These are phyloP conservation scores for Torulaspora microellipsoides DNA, from an alignment of 805 yeast species.

Conservation along the genomic window DNA sequence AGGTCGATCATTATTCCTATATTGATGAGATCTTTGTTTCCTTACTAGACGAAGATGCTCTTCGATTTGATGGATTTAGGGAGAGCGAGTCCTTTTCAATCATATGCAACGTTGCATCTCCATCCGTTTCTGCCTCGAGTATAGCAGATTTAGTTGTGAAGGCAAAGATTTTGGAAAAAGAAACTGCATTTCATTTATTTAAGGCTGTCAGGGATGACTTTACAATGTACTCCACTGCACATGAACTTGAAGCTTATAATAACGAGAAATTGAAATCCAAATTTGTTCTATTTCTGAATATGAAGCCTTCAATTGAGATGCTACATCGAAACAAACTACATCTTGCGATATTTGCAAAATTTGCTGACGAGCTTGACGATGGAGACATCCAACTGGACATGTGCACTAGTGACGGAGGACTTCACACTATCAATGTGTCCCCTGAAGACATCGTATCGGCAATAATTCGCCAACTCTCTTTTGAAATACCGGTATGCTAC, in stretches of 20 bases:
- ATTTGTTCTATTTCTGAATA: slow-evolving; percentile 62
- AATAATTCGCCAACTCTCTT: slow-evolving; percentile 9
- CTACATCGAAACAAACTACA: slow-evolving; percentile 39
- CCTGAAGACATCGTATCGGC: slow-evolving; percentile 15
- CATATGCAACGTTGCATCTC: slow-evolving; percentile 26
- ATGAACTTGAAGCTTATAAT: slow-evolving; percentile 48
- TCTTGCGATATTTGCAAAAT: slow-evolving; percentile 46
- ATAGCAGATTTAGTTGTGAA: slow-evolving; percentile 46
- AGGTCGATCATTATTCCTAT: slow-evolving; percentile 63
- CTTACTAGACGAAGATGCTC: slow-evolving; percentile 31
- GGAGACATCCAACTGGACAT: slow-evolving; percentile 16
- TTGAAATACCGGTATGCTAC: slow-evolving; percentile 19
- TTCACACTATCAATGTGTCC: slow-evolving; percentile 3
- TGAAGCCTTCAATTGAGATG: slow-evolving; percentile 37
- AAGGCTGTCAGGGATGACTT: slow-evolving; percentile 40
- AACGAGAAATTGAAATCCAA: slow-evolving; percentile 57
- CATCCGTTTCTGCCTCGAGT: slow-evolving; percentile 52
- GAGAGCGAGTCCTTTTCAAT: slow-evolving; percentile 20
- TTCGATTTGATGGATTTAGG: slow-evolving; percentile 29
- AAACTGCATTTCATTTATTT: slow-evolving; percentile 84
- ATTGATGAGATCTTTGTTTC: slow-evolving; percentile 53
- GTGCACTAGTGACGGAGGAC: slow-evolving; percentile 12
- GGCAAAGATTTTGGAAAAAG: slow-evolving; percentile 71
- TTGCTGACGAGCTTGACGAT: slow-evolving; percentile 33
- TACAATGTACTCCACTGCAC: slow-evolving; percentile 63